Conservation (phyloP, 1,284 basidiomycete species). For the Wolfiporia cocos region DNA sequence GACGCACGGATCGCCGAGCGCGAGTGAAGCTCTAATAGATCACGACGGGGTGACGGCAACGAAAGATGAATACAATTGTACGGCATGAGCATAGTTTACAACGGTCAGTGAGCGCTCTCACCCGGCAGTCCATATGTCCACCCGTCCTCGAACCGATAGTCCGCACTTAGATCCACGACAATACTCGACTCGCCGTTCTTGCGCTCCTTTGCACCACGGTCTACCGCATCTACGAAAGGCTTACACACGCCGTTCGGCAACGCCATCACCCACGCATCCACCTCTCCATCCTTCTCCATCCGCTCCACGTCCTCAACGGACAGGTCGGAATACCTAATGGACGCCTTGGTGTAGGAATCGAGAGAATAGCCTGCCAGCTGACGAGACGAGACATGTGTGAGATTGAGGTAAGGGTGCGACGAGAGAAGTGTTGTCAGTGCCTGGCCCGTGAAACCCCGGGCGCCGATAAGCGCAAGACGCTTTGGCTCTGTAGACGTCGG, state of each 20-base stretch:
- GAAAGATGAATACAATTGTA: conserved; percentile 24
- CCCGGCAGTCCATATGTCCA: conserved; percentile 99
- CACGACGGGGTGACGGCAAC: conserved; percentile 16
- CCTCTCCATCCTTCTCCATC: conserved; percentile 84
- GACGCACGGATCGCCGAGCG: conserved; percentile 65
- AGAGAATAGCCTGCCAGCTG: conserved; percentile 86
- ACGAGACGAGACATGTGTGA: conserved; percentile 94
- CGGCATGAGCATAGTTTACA: conserved; percentile 22
- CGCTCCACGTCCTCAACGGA: conserved; percentile 70
- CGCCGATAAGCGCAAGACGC: conserved; percentile 92
- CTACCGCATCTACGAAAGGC: conserved; percentile 95
- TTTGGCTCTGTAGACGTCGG: conserved; percentile 61
- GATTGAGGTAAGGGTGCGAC: conserved; percentile 79
- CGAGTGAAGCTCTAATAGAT: conserved; percentile 89
- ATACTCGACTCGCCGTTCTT: conserved; percentile 54
- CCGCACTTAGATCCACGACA: conserved; percentile 90
- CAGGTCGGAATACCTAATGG: conserved; percentile 78
- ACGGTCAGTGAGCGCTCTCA: conserved; percentile 51
- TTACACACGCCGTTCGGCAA: conserved; percentile 96
- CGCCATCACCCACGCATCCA: conserved; percentile 98
- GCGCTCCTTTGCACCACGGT: conserved; percentile 60
- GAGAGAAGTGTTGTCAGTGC: conserved; percentile 85
- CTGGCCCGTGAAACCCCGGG: conserved; percentile 94
- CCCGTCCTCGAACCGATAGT: conserved; percentile 90
- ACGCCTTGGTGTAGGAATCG: conserved; percentile 77